Conservation (phyloP, 345 rosid species). For the Rubroshorea leprosula region DNA sequence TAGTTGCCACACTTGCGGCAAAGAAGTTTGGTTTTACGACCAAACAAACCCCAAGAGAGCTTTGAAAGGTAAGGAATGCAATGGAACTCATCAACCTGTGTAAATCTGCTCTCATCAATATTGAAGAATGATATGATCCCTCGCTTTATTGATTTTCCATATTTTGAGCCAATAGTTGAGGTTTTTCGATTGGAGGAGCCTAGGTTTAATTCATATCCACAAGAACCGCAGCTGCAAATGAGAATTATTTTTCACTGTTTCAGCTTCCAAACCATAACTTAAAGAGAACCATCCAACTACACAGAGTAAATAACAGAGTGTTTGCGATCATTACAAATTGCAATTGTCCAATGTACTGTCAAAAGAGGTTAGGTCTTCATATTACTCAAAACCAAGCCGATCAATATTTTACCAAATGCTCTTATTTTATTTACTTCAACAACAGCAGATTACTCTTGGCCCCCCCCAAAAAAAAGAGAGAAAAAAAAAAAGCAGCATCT, state of each 20-base stretch:
- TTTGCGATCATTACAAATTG: no score
- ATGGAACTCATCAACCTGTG: conserved; percentile 70
- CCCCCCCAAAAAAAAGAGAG: no score
- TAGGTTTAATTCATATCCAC: conserved; percentile 85
- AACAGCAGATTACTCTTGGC: no score
- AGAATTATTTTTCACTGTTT: conserved; percentile 3
- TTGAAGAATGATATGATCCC: conserved; percentile 82
- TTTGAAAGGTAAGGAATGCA: conserved; percentile 75
- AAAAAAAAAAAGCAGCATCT: no score
- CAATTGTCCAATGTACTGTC: no score
- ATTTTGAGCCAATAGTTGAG: conserved; percentile 73
- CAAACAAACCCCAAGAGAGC: conserved; percentile 58
- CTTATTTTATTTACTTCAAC: no score
- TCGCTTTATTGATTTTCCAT: conserved; percentile 86
- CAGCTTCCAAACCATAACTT: no score
- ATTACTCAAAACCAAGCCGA: no score
- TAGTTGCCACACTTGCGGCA: conserved; percentile 84
- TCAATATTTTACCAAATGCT: no score
- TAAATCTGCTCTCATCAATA: conserved; percentile 83
- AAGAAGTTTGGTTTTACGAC: conserved; percentile 74
- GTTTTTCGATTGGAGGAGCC: conserved; percentile 88
- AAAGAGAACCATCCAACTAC: no score
- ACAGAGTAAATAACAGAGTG: no score
- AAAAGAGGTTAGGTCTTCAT: no score
- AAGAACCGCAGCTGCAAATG: conserved; percentile 83